phyloP scores from a whole-genome alignment of 2,329 filamentous ascomycete genomes.

The Fusarium longipes region DNA sequence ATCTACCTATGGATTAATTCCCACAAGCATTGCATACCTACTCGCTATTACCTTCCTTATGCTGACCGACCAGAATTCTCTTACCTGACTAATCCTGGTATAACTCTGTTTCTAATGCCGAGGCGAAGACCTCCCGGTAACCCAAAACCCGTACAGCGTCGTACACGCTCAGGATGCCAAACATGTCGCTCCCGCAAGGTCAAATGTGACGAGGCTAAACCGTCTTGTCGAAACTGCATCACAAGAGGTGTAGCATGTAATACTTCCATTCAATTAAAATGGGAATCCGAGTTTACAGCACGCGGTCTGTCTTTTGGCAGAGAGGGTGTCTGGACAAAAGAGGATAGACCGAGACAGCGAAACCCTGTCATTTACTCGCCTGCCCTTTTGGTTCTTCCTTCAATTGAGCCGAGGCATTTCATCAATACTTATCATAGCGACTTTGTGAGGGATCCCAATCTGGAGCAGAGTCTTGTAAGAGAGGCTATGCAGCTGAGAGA shows the following conservation, averaged over 20 bases:
- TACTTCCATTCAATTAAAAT: conserved; percentile 40
- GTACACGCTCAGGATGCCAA: conserved; percentile 40
- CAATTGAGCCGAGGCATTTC: conserved; percentile 27
- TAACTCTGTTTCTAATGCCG: conserved; percentile 21
- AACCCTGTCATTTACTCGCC: not conserved
- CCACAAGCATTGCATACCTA: conserved; percentile 4
- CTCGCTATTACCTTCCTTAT: conserved; percentile 1
- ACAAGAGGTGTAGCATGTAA: conserved; percentile 32
- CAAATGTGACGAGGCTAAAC: conserved; percentile 42
- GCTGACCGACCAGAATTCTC: not conserved
- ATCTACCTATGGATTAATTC: too few species aligned
- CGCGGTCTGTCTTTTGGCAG: conserved; percentile 47
- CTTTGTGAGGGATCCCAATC: conserved; percentile 25
- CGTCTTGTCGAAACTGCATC: conserved; percentile 34
- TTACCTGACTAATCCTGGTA: not conserved
- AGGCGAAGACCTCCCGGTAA: conserved; percentile 30
- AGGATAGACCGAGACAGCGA: not conserved
- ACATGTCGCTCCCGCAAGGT: conserved; percentile 42
- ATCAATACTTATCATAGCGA: conserved; percentile 39
- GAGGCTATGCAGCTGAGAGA: conserved; percentile 25
- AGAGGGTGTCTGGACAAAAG: conserved; percentile 47
- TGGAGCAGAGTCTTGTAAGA: conserved; percentile 24
- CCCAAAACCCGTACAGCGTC: conserved; percentile 27
- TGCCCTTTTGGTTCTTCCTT: not conserved
- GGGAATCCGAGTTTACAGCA: conserved; percentile 46